Base-by-base conservation (phyloP, 139 green algal species). In the Nannochloris sp. region DNA sequence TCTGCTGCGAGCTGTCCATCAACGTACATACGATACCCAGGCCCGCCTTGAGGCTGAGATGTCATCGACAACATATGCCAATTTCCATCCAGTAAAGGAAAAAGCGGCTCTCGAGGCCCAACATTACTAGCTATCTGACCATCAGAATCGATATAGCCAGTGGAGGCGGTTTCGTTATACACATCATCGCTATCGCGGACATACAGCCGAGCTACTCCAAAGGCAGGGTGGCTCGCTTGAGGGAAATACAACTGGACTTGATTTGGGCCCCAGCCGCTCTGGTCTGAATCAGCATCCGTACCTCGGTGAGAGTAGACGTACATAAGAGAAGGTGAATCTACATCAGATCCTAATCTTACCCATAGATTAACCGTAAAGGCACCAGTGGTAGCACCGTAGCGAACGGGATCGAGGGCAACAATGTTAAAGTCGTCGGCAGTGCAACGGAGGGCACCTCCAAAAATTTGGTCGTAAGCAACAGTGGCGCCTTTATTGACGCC, bases 31-130 rank as follows among this genome's bases (percentile, higher is more conserved):
- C 53, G 15, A 71, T 71, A 77, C 3, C 65, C 81, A 9, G 58
- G 56, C 24, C 27, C 42, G 1, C 64, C 61, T n/a, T n/a, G 37
- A 6, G 74, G 56, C 37, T 70, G 30, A n/a, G 73, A 76, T 31
- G 80, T 70, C 13, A 90, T 35, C 2, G 76, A 84, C 27, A 85
- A 14, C 75, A 88, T 87, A 67, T 90, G 83, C 83, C 84, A 90
- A 24, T 58, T 23, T 6, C 71, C 75, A 54, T 85, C 79, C 45
- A 55, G 53, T 12, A 84, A 60, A 36, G 39, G 8, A 45, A 51
- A 51, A 19, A 19, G 42, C 42, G 19, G 19, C 42, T 19, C 42
- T 51, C 42, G 19, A 51, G 42, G 42, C 42, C 19, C 42, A 51
- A 19, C 19, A 19, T 19, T 19, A 27, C 47, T 4, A 30, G n/a